phyloP scores from a whole-genome alignment of 1,139 yeast genomes.

The Candida freyschussii region DNA sequence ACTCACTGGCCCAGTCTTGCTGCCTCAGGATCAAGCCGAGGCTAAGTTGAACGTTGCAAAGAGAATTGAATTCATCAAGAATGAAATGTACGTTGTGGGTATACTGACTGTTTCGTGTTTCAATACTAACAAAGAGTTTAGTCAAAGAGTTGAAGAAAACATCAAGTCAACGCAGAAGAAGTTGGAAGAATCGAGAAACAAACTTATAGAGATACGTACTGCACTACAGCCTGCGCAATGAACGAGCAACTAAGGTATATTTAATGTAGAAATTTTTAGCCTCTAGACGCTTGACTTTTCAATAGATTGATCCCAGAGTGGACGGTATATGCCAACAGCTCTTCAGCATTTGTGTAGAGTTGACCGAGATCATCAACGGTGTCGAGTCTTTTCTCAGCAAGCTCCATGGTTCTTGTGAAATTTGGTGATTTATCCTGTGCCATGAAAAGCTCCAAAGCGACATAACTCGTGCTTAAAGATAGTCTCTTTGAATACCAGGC shows the following conservation, averaged over 20 bases:
- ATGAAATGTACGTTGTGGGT: conserved; percentile 49
- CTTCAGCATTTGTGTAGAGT: conserved; percentile 58
- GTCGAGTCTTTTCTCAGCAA: conserved; percentile 59
- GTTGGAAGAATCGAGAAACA: conserved; percentile 46
- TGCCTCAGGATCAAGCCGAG: conserved; percentile 82
- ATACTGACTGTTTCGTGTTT: background rate
- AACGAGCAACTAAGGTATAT: background rate
- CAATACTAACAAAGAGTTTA: conserved; percentile 6
- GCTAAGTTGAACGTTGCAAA: conserved; percentile 80
- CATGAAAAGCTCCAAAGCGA: conserved; percentile 74
- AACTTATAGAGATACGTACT: conserved; percentile 42
- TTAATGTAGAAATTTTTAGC: conserved; percentile 31
- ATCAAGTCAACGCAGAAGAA: conserved; percentile 48
- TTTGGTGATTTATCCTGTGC: conserved; percentile 63
- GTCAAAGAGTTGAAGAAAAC: conserved; percentile 54
- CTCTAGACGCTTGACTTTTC: conserved; percentile 65
- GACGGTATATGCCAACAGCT: conserved; percentile 72
- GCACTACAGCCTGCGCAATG: conserved; percentile 20
- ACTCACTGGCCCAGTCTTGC: conserved; percentile 84
- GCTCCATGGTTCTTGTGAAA: conserved; percentile 52
- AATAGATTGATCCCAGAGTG: conserved; percentile 62
- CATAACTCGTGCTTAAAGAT: conserved; percentile 64
- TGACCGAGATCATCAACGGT: conserved; percentile 52
- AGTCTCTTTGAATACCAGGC: conserved; percentile 91
- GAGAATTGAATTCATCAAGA: conserved; percentile 79